These are phyloP conservation scores for Telfairia occidentalis DNA, from an alignment of 331 rosid genomes.

Conservation along the genomic window DNA sequence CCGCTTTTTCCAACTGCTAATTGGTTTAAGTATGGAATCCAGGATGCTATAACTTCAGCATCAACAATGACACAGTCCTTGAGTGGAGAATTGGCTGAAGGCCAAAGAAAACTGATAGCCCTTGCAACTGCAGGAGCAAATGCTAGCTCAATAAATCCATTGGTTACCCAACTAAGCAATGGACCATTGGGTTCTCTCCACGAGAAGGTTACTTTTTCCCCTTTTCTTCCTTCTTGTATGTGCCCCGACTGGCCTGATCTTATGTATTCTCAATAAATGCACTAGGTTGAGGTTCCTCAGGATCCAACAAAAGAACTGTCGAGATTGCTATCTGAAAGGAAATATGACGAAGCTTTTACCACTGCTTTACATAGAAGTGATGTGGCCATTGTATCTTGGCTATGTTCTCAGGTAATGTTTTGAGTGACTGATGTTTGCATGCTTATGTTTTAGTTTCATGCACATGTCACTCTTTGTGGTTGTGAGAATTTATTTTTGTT, in stretches of 20 bases:
- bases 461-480: neutral
- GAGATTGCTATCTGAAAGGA: constrained; percentile 62
- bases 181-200: constrained; percentile 68
- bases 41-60: constrained; percentile 82
- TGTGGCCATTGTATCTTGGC: constrained; percentile 84
- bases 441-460: neutral
- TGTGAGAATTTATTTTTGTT: neutral
- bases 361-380: constrained; percentile 85
- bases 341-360: constrained; percentile 90
- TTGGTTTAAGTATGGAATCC: constrained; percentile 7
- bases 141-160: constrained; percentile 53
- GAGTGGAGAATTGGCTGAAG: constrained; percentile 75
- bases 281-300: constrained; percentile 73
- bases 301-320: constrained; percentile 90
- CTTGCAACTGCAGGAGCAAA: constrained; percentile 58
- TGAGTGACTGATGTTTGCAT: neutral
- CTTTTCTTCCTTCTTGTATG: neutral
- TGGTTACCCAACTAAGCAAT: constrained; percentile 59
- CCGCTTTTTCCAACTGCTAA: neutral
- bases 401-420: constrained; percentile 75
- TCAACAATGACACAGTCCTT: constrained; percentile 72
- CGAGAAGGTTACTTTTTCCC: constrained; percentile 52
- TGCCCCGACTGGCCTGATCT: neutral
- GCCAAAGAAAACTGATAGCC: constrained; percentile 76
- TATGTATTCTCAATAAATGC: constrained; percentile 13